Evolutionary conservation across 2,329 filamentous ascomycete species (phyloP).

Genomic region (Colletotrichum godetiae): DNA sequence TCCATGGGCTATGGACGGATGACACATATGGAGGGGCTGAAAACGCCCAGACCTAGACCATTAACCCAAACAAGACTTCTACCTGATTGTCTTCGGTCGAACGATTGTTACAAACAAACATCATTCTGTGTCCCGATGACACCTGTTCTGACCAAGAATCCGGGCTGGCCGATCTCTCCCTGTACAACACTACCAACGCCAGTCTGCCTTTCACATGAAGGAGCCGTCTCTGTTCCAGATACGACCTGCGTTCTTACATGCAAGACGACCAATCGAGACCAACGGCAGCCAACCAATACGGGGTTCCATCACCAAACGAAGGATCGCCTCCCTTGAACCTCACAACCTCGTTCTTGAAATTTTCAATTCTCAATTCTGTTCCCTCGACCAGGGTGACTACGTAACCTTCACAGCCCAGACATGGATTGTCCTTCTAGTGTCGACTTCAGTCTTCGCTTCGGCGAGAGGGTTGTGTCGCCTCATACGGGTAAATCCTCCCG

Average conservation of each 20-base stretch:
- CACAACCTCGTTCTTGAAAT: neutral
- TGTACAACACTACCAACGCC: no score
- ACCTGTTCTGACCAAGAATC: neutral
- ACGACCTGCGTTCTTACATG: neutral
- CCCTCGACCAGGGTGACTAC: neutral
- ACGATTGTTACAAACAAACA: neutral
- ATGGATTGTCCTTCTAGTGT: neutral
- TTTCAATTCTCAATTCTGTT: neutral
- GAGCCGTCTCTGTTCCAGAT: neutral
- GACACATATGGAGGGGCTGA: neutral
- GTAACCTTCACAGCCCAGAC: neutral
- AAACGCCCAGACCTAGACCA: neutral
- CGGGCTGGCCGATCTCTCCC: constrained; percentile 1
- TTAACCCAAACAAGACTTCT: neutral
- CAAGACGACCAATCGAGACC: neutral
- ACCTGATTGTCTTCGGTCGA: neutral
- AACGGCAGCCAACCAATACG: constrained; percentile 1
- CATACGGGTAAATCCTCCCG: constrained; percentile 9
- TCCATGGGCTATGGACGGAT: neutral
- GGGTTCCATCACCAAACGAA: neutral
- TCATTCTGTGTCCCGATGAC: neutral
- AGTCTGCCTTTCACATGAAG: neutral
- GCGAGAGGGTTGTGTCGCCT: neutral
- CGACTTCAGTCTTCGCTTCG: neutral
- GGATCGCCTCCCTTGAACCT: constrained; percentile 7